These are phyloP conservation scores for Auxenochlorella pyrenoidosa DNA, from an alignment of 139 green algal species.

Conservation along the genomic window DNA sequence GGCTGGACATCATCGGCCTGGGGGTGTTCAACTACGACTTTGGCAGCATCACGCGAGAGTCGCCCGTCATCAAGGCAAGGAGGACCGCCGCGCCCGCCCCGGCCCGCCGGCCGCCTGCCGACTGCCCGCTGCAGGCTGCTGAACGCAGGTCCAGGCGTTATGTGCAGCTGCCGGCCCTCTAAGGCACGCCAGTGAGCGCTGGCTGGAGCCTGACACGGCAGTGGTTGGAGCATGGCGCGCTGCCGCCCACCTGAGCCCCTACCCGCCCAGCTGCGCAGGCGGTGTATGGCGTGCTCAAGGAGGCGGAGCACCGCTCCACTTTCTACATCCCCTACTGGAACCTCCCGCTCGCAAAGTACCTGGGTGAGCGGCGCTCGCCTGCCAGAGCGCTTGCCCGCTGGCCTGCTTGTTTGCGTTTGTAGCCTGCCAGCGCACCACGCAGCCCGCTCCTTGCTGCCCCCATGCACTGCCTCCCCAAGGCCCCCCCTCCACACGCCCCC, in stretches of 20 bases:
- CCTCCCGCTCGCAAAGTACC: conserved; percentile 56
- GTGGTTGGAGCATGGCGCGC: not conserved
- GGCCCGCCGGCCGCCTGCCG: too few relatives aligned
- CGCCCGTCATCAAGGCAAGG: conserved; percentile 90
- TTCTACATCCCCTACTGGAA: conserved; percentile 99
- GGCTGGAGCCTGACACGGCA: not conserved
- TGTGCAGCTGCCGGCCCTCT: too few relatives aligned
- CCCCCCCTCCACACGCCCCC: too few relatives aligned
- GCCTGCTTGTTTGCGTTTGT: too few relatives aligned
- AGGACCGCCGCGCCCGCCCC: not conserved
- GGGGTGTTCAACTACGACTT: conserved; percentile 99
- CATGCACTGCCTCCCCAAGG: too few relatives aligned
- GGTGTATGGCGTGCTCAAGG: conserved; percentile 97
- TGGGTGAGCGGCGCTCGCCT: conserved; percentile 53
- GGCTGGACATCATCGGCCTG: conserved; percentile 99
- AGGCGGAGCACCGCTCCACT: conserved; percentile 97
- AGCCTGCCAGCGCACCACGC: too few relatives aligned
- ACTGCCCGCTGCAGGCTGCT: too few relatives aligned
- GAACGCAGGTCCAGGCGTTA: too few relatives aligned
- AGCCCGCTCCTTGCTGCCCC: too few relatives aligned
- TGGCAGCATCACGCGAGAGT: conserved; percentile 90
- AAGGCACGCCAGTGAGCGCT: too few relatives aligned
- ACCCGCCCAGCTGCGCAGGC: conserved; percentile 69
- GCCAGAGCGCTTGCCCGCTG: too few relatives aligned
- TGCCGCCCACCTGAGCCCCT: not conserved